Conservation (phyloP, 495 filamentous ascomycete genomes). For the Achaetomiella virescens region DNA sequence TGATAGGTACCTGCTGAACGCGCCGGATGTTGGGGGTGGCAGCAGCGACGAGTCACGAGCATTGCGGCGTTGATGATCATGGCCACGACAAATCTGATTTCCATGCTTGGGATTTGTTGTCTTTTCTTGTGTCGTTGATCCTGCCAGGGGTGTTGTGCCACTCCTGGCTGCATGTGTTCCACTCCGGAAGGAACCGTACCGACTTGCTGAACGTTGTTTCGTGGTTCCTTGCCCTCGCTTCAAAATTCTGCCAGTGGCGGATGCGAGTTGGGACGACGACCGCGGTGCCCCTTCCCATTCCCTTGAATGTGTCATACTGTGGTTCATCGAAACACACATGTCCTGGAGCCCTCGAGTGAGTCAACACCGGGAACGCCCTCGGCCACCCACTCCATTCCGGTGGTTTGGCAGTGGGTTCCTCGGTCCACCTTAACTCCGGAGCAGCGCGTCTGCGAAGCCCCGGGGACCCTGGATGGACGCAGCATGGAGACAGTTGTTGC, state of each 20-base stretch:
- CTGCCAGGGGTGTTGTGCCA: not conserved
- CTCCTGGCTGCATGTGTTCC: not conserved
- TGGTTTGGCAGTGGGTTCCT: not conserved
- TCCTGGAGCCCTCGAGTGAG: not conserved
- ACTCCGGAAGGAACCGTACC: not conserved
- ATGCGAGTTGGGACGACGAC: no score
- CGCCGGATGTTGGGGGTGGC: not conserved
- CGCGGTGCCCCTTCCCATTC: not conserved
- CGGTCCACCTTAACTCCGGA: constrained; percentile 1
- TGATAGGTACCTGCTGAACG: not conserved
- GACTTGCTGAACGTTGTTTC: not conserved
- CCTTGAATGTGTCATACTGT: not conserved
- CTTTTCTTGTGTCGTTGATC: not conserved
- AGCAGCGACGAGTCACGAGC: not conserved
- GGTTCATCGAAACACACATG: not conserved
- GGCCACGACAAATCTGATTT: constrained; percentile 12
- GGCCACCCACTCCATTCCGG: not conserved
- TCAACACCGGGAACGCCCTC: not conserved
- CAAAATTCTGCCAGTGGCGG: no score
- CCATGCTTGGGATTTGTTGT: not conserved
- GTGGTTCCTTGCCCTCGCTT: not conserved
- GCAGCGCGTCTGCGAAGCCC: not conserved
- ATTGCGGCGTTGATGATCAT: constrained; percentile 17
- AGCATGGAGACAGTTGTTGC: not conserved
- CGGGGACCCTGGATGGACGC: not conserved